These are phyloP conservation scores for Microbotryum violaceum DNA, from an alignment of 1,284 basidiomycete genomes.

Conservation along the genomic window DNA sequence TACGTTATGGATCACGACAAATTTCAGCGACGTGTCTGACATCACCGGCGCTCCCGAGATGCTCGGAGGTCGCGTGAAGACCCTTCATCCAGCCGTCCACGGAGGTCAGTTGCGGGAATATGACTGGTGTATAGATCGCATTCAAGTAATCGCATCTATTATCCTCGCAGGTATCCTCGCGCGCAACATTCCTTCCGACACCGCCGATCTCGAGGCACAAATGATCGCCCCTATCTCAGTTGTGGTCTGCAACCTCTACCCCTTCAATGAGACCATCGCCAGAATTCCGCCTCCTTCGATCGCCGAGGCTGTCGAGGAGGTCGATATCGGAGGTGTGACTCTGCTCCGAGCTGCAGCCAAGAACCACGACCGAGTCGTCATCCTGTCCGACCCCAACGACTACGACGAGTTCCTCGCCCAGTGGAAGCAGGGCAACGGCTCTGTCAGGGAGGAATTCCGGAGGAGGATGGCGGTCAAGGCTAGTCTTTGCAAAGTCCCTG, in stretches of 20 bases:
- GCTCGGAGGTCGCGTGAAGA: conserved; percentile 97
- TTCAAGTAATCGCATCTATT: too few species aligned
- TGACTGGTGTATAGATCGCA: neutral
- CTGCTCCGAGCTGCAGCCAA: conserved; percentile 96
- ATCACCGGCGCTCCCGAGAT: conserved; percentile 99
- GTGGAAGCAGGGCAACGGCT: conserved; percentile 59
- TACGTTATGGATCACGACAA: neutral
- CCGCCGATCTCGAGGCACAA: conserved; percentile 70
- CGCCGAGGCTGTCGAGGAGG: conserved; percentile 89
- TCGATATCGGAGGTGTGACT: conserved; percentile 98
- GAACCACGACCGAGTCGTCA: conserved; percentile 88
- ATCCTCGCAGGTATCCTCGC: conserved; percentile 64
- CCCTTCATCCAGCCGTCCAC: conserved; percentile 96
- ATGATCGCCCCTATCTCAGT: conserved; percentile 82
- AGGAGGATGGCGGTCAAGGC: conserved; percentile 79
- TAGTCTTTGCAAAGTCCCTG: neutral
- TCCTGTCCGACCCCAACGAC: conserved; percentile 90
- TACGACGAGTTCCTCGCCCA: conserved; percentile 74
- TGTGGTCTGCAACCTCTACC: conserved; percentile 98
- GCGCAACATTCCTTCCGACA: conserved; percentile 75
- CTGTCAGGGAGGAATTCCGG: conserved; percentile 62
- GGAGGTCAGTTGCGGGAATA: conserved; percentile 56
- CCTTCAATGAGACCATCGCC: conserved; percentile 81
- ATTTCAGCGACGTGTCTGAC: conserved; percentile 82
- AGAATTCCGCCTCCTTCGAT: conserved; percentile 80